Evolutionary conservation across 192 early-diverging fungal genomes (phyloP).

Genomic region (Spizellomyces sp.): DNA sequence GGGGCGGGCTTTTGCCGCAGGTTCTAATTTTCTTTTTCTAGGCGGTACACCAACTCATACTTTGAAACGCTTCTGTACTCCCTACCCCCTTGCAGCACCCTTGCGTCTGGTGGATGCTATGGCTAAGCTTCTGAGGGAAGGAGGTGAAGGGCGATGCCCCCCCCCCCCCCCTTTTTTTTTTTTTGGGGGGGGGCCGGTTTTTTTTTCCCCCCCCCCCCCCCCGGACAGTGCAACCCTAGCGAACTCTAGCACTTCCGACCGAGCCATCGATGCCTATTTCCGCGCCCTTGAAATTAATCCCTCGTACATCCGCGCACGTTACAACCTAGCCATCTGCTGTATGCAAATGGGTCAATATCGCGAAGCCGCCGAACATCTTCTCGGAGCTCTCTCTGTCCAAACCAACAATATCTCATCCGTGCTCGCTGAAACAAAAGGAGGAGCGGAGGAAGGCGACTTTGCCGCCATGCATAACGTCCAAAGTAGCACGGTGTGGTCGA

Average conservation of each 20-base stretch:
- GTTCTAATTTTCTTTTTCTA: too few species aligned
- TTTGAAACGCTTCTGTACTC: too few species aligned
- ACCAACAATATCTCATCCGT: conserved; percentile 43
- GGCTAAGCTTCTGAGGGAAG: too few species aligned
- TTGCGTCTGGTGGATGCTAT: too few species aligned
- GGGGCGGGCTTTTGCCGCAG: too few species aligned
- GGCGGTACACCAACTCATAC: too few species aligned
- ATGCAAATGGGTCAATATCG: conserved; percentile 85
- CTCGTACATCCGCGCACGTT: conserved; percentile 91
- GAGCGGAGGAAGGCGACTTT: conserved; percentile 26
- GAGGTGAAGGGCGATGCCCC: too few species aligned
- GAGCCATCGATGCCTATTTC: conserved; percentile 92
- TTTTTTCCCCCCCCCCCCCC: conserved; percentile 1
- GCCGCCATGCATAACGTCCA: conserved; percentile 24
- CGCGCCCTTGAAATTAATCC: conserved; percentile 96
- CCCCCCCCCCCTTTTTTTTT: background rate
- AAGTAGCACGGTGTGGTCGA: conserved; percentile 80
- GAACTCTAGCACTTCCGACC: conserved; percentile 71
- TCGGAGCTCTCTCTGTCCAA: conserved; percentile 86
- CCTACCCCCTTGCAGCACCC: too few species aligned
- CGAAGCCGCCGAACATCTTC: conserved; percentile 90
- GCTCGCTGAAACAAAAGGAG: conserved; percentile 39
- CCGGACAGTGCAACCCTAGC: conserved; percentile 77
- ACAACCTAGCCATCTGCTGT: conserved; percentile 92
- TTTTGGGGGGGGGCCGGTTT: too few species aligned